Conservation (phyloP, 1,284 basidiomycete species). For the Malassezia slooffiae region DNA sequence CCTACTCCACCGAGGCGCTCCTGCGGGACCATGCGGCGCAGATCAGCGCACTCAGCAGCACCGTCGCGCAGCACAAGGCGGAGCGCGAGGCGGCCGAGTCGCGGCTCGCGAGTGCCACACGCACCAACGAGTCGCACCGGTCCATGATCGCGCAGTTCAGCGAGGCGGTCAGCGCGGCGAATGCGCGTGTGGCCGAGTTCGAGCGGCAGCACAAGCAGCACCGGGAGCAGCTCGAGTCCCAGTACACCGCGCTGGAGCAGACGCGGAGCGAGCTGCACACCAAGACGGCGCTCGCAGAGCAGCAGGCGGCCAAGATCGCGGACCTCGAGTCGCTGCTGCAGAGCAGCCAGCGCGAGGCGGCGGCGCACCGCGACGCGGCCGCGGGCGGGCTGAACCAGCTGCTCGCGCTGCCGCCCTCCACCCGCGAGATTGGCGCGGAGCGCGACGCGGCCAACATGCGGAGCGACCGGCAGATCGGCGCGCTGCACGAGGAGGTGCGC, state of each 20-base stretch:
- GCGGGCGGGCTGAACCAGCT: constrained; percentile 33
- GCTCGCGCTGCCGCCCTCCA: constrained; percentile 32
- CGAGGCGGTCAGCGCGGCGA: constrained; percentile 63
- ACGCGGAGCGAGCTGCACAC: constrained; percentile 66
- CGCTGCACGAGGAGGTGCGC: constrained; percentile 38
- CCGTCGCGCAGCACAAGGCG: constrained; percentile 64
- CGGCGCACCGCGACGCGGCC: constrained; percentile 36
- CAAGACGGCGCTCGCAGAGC: constrained; percentile 21
- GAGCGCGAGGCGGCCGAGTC: constrained; percentile 60
- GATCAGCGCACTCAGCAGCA: constrained; percentile 63
- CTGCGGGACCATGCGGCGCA: constrained; percentile 70
- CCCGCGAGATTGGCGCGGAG: constrained; percentile 16
- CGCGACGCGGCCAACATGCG: constrained; percentile 23
- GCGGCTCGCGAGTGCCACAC: constrained; percentile 57
- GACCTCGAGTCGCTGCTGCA: constrained; percentile 63
- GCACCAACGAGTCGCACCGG: constrained; percentile 64
- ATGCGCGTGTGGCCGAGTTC: constrained; percentile 67
- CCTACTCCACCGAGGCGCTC: constrained; percentile 57
- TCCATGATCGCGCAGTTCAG: constrained; percentile 75
- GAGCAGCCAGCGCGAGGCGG: constrained; percentile 49
- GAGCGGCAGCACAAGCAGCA: constrained; percentile 57
- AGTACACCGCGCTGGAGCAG: constrained; percentile 58
- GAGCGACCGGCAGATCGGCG: constrained; percentile 19
- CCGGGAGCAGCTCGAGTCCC: constrained; percentile 20
- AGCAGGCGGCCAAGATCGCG: constrained; percentile 54